phyloP scores from a whole-genome alignment of 495 filamentous ascomycete species.

The Collariella sp. region DNA sequence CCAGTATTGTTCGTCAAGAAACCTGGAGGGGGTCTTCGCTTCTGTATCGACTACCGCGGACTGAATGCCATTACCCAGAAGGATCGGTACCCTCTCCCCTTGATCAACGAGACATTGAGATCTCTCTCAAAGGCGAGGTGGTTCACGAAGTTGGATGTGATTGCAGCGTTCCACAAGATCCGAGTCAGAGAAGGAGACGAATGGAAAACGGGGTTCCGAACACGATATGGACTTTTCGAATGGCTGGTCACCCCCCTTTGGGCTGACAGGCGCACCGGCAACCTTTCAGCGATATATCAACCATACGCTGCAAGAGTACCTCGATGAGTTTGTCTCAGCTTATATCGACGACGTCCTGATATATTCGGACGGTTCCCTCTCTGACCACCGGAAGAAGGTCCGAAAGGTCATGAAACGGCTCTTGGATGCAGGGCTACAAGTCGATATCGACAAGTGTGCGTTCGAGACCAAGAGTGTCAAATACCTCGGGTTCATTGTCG shows the following conservation, averaged over 20 bases:
- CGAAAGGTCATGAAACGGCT: not conserved
- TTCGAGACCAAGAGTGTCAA: not conserved
- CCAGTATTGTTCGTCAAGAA: slow-evolving; percentile 35
- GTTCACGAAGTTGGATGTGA: slow-evolving; percentile 40
- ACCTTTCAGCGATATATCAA: slow-evolving; percentile 33
- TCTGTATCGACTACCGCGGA: slow-evolving; percentile 41
- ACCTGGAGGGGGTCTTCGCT: slow-evolving; percentile 21
- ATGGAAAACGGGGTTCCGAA: slow-evolving; percentile 26
- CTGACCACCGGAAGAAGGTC: not conserved
- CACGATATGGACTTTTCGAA: slow-evolving; percentile 24
- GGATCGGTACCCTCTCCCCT: slow-evolving; percentile 37
- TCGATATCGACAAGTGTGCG: not conserved
- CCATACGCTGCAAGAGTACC: slow-evolving; percentile 12
- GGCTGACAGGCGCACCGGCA: slow-evolving; percentile 17
- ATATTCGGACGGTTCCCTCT: not conserved
- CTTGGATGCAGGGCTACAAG: not conserved
- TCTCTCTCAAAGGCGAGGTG: slow-evolving; percentile 22
- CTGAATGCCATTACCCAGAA: slow-evolving; percentile 38
- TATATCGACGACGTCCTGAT: slow-evolving; percentile 8
- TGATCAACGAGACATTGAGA: slow-evolving; percentile 39
- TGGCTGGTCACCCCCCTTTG: slow-evolving; percentile 31
- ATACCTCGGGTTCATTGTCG: not conserved
- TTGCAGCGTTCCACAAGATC: slow-evolving; percentile 12
- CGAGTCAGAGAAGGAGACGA: slow-evolving; percentile 23
- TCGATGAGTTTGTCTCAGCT: slow-evolving; percentile 18